Evolutionary conservation across 1,139 yeast genomes (phyloP).

Genomic region (Hansenula anomala): DNA sequence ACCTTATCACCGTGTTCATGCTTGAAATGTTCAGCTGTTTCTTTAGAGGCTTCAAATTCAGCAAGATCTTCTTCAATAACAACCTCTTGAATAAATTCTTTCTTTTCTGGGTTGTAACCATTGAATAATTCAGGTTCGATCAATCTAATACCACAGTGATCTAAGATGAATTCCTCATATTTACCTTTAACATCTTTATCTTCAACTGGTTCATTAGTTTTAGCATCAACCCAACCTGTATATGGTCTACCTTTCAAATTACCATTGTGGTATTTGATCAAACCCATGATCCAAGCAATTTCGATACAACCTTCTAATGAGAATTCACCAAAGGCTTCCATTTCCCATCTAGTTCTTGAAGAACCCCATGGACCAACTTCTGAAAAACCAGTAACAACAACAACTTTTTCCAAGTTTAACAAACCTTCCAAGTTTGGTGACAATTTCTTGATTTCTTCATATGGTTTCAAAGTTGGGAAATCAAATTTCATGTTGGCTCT

Average conservation of each 20-base stretch:
- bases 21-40: slow-evolving; percentile 92
- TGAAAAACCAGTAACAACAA: slow-evolving; percentile 95
- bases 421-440: slow-evolving; percentile 84
- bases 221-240: slow-evolving; percentile 97
- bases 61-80: slow-evolving; percentile 95
- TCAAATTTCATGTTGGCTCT: slow-evolving; percentile 92
- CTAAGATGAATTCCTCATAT: slow-evolving; percentile 83
- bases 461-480: slow-evolving; percentile 83
- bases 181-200: slow-evolving; percentile 90
- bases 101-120: slow-evolving; percentile 93
- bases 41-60: slow-evolving; percentile 91
- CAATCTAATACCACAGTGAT: slow-evolving; percentile 93
- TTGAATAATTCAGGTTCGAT: slow-evolving; percentile 92
- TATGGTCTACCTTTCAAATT: slow-evolving; percentile 82
- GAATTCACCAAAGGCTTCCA: slow-evolving; percentile 93
- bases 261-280: slow-evolving; percentile 91
- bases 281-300: slow-evolving; percentile 99
- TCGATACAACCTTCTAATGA: slow-evolving; percentile 98
- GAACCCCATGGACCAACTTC: slow-evolving; percentile 99
- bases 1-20: slow-evolving; percentile 92
- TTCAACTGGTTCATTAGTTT: slow-evolving; percentile 88
- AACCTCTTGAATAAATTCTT: slow-evolving; percentile 90
- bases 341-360: slow-evolving; percentile 98
- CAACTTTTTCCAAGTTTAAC: slow-evolving; percentile 84
- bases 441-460: slow-evolving; percentile 63